These are phyloP conservation scores for Metschnikowia similis DNA, from an alignment of 805 yeast species.

Conservation along the genomic window DNA sequence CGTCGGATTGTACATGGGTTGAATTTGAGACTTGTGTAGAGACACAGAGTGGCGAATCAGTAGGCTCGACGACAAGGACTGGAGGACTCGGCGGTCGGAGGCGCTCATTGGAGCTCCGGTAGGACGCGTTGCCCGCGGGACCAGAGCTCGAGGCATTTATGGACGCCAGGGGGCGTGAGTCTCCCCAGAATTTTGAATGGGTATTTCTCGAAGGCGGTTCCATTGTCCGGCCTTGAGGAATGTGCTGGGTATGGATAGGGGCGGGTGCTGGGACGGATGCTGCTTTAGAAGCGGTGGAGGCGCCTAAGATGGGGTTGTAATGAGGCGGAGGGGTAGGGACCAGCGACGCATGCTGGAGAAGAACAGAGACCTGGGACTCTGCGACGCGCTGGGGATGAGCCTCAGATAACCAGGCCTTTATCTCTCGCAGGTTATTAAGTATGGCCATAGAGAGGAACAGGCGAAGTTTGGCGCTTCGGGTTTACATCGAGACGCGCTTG, in stretches of 20 bases:
- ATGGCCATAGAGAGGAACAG: conserved; percentile 12
- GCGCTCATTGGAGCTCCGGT: neutral
- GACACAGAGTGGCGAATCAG: neutral
- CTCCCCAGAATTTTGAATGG: neutral
- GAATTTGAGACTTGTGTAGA: neutral
- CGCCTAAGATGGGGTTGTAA: neutral
- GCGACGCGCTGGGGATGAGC: conserved; percentile 12
- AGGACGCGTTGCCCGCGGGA: neutral
- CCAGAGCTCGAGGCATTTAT: neutral
- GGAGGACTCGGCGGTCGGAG: neutral
- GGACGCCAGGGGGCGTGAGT: neutral
- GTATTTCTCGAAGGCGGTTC: neutral
- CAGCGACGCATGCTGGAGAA: neutral
- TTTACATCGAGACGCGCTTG: neutral
- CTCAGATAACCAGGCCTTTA: conserved; percentile 14
- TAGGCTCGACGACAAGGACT: neutral
- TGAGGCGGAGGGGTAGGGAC: neutral
- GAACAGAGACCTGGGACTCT: conserved; percentile 8
- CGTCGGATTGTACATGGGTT: conserved; percentile 5
- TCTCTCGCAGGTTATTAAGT: conserved; percentile 16
- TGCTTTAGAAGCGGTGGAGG: neutral
- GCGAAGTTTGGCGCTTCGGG: neutral
- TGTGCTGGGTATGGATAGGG: neutral
- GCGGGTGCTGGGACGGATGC: neutral
- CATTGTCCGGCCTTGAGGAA: neutral